Percentiles rank a stretch among this genome's conserved stretches.
Evolutionary conservation across 768 basidiomycete species (phyloP).

Genomic region (Fomitopsis pulvina): DNA sequence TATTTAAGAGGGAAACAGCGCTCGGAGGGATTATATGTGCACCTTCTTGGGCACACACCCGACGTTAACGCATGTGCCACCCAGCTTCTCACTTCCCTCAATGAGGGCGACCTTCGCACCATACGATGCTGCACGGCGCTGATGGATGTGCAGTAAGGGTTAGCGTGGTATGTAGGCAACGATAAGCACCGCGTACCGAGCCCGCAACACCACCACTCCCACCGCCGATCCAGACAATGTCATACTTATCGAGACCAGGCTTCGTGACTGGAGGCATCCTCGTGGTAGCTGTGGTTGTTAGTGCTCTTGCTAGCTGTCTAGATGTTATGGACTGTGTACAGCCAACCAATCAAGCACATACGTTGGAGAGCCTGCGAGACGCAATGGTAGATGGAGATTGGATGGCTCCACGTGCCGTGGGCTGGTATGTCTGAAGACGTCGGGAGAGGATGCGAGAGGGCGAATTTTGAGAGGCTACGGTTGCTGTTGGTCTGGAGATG

Average conservation of each 20-base stretch:
- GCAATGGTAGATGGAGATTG: background rate
- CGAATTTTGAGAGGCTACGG: slow-evolving; percentile 1
- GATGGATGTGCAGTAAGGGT: background rate
- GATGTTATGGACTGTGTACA: background rate
- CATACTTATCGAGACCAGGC: slow-evolving; percentile 63
- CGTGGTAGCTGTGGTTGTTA: background rate
- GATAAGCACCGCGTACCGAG: slow-evolving; percentile 46
- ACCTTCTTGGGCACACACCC: slow-evolving; percentile 99
- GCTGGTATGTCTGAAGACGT: no score
- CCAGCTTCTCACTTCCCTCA: slow-evolving; percentile 67
- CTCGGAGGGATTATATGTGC: slow-evolving; percentile 7
- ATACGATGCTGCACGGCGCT: slow-evolving; percentile 89
- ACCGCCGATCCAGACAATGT: slow-evolving; percentile 85
- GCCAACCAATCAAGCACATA: background rate
- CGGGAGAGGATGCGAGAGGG: background rate
- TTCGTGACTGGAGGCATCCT: slow-evolving; percentile 67
- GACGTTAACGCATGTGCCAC: slow-evolving; percentile 98
- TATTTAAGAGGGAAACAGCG: background rate
- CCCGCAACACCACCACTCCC: slow-evolving; percentile 91
- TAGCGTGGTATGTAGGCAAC: background rate
- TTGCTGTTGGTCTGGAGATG: background rate
- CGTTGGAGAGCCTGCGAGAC: background rate
- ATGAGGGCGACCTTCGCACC: slow-evolving; percentile 92
- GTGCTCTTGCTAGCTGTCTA: background rate
- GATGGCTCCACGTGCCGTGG: background rate